Evolutionary conservation across 2,329 filamentous ascomycete genomes (phyloP).

Genomic region (Rutstroemia sp.): DNA sequence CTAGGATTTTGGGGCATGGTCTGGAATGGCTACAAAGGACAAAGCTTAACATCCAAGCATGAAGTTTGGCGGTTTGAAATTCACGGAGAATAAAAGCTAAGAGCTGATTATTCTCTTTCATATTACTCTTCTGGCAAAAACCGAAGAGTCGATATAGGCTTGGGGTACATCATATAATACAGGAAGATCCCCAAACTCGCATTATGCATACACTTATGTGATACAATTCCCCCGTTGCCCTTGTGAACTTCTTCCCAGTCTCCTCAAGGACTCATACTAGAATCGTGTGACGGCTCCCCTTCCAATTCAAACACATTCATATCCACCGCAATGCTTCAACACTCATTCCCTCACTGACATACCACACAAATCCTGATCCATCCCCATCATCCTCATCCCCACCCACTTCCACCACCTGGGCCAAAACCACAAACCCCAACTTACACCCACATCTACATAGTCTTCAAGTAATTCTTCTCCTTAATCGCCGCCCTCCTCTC

Average conservation of each 20-base stretch:
- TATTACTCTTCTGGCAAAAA: neutral
- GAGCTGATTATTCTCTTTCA: neutral
- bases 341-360: no score
- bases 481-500: slow-evolving; percentile 73
- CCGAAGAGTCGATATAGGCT: neutral
- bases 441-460: slow-evolving; percentile 42
- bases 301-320: no score
- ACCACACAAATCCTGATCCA: no score
- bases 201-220: neutral
- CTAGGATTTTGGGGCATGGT: neutral
- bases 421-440: neutral
- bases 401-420: neutral
- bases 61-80: neutral
- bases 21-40: neutral
- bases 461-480: slow-evolving; percentile 79
- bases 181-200: neutral
- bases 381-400: neutral
- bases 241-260: neutral
- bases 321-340: neutral
- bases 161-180: slow-evolving; percentile 2
- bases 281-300: no score
- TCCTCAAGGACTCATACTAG: neutral
- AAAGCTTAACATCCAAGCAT: no score
- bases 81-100: no score
- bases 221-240: neutral